Evolutionary conservation across 169 alveolate species (phyloP).

Genomic region (Babesia bovis): DNA sequence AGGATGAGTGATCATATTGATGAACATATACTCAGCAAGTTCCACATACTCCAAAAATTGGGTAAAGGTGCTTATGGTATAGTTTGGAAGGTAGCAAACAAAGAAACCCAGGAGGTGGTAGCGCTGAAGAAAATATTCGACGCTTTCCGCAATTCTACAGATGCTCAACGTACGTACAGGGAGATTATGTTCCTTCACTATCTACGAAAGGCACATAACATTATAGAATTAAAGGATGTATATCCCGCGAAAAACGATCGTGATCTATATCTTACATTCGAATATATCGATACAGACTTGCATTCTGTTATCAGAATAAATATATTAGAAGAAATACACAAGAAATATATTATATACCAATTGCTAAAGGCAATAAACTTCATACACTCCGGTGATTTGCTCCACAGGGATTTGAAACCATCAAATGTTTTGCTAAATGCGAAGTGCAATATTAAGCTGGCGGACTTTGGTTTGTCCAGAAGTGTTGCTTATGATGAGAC

Average conservation of each 20-base stretch:
- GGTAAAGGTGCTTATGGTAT: conserved; percentile 99
- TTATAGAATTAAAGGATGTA: conserved; percentile 89
- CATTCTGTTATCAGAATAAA: conserved; percentile 98
- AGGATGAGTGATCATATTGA: conserved; percentile 79
- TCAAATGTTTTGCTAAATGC: conserved; percentile 94
- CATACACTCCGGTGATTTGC: conserved; percentile 93
- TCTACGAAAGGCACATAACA: conserved; percentile 92
- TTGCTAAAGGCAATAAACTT: conserved; percentile 89
- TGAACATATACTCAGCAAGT: conserved; percentile 88
- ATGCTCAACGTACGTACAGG: conserved; percentile 98
- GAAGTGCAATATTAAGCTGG: conserved; percentile 96
- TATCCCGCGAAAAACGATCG: conserved; percentile 95
- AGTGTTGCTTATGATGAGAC: conserved; percentile 80
- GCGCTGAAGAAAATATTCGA: conserved; percentile 99
- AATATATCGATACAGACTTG: conserved; percentile 97
- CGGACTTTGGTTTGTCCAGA: conserved; percentile 97
- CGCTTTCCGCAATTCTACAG: conserved; percentile 99
- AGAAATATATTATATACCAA: conserved; percentile 90
- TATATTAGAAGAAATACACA: conserved; percentile 94
- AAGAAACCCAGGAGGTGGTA: conserved; percentile 92
- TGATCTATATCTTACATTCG: conserved; percentile 97
- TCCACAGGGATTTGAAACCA: conserved; percentile 98
- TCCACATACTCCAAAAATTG: conserved; percentile 84
- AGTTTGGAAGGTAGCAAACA: conserved; percentile 97
- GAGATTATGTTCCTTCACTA: conserved; percentile 96